Percentiles rank a stretch among this genome's conserved stretches.
These are phyloP conservation scores for Tylopilus rubrobrunneus DNA, from an alignment of 768 basidiomycete genomes.

Conservation along the genomic window DNA sequence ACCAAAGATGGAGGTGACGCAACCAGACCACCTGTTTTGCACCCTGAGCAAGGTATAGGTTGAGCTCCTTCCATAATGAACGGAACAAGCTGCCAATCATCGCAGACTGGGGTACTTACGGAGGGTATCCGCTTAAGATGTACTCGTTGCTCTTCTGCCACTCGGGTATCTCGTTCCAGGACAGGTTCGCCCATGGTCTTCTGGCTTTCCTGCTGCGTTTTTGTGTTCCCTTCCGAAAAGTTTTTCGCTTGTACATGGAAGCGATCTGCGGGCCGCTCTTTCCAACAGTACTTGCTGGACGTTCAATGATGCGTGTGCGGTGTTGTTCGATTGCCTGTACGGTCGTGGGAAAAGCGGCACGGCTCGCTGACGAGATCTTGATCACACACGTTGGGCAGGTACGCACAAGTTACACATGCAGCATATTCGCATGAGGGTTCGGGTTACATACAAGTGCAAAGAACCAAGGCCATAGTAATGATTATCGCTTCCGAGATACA, in stretches of 20 bases:
- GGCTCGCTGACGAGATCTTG: conserved; percentile 16
- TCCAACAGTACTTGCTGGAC: no score
- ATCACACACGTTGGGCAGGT: conserved; percentile 22
- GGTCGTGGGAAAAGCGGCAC: conserved; percentile 15
- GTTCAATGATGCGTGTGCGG: background rate
- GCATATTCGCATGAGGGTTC: conserved; percentile 11
- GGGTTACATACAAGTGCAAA: conserved; percentile 15
- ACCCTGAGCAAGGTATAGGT: conserved; percentile 35
- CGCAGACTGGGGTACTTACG: conserved; percentile 37
- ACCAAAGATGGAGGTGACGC: conserved; percentile 57
- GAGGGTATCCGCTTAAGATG: conserved; percentile 65
- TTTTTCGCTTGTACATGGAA: conserved; percentile 17
- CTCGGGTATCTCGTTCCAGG: conserved; percentile 57
- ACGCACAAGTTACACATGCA: conserved; percentile 4
- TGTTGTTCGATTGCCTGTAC: background rate
- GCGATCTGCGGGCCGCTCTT: background rate
- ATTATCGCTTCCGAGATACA: conserved; percentile 23
- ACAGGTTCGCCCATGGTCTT: conserved; percentile 27
- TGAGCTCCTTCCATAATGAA: background rate
- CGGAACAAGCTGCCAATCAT: conserved; percentile 6
- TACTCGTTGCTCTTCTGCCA: conserved; percentile 77
- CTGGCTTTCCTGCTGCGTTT: conserved; percentile 1
- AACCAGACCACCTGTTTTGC: conserved; percentile 60
- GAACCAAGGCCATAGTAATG: conserved; percentile 8
- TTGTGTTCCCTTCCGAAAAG: conserved; percentile 5